Percentiles rank a stretch among this genome's conserved stretches.
Evolutionary conservation across 129 eudicot genomes (phyloP).

Genomic region (Smallanthus sonchifolius): DNA sequence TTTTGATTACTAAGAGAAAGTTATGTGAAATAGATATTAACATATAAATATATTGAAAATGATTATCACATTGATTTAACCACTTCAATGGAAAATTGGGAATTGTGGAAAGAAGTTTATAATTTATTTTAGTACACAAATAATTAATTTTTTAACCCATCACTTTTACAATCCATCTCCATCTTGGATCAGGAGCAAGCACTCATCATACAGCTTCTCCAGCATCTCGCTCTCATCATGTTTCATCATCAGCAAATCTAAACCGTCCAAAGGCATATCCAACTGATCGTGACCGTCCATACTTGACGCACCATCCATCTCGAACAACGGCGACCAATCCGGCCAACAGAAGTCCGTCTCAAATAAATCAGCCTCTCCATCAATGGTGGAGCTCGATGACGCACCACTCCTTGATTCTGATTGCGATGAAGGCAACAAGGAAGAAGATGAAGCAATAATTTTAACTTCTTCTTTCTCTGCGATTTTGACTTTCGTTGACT

Average conservation of each 20-base stretch:
- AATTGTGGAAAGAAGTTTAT: too few relatives aligned
- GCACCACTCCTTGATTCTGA: constrained; percentile 21
- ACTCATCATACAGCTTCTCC: constrained; percentile 29
- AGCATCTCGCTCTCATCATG: constrained; percentile 20
- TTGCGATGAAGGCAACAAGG: constrained; percentile 5
- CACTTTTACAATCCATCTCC: background rate
- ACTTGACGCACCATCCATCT: constrained; percentile 10
- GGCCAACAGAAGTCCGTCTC: constrained; percentile 26
- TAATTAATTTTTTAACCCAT: too few relatives aligned
- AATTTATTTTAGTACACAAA: too few relatives aligned
- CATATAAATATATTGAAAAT: too few relatives aligned
- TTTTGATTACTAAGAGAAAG: background rate
- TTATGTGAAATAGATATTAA: too few relatives aligned
- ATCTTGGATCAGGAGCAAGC: constrained; percentile 15
- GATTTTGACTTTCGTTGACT: constrained; percentile 2
- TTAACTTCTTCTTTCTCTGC: background rate
- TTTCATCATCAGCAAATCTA: constrained; percentile 19
- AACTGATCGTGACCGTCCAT: constrained; percentile 1
- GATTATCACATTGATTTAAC: too few relatives aligned
- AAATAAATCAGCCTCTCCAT: constrained; percentile 9
- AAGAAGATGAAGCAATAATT: background rate
- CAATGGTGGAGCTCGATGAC: constrained; percentile 18
- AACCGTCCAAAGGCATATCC: constrained; percentile 13
- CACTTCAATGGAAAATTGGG: too few relatives aligned
- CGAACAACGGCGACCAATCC: constrained; percentile 27